These are phyloP conservation scores for Dryadomyces quercus-mongolicae DNA, from an alignment of 2,329 filamentous ascomycete species.

Conservation along the genomic window DNA sequence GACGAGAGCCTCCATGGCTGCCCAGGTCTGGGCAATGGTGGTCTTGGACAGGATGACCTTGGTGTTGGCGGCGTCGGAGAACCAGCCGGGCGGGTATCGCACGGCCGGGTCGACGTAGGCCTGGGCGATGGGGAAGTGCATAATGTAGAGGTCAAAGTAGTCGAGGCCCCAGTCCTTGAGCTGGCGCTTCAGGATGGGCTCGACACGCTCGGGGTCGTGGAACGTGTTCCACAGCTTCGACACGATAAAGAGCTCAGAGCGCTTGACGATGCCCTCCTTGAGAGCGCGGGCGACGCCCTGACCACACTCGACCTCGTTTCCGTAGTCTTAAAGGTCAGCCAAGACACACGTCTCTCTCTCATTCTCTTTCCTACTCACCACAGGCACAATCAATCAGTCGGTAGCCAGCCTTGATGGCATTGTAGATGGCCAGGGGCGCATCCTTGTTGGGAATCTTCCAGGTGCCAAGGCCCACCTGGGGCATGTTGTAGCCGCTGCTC, in stretches of 20 bases:
- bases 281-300: slow-evolving; percentile 69
- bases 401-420: slow-evolving; percentile 54
- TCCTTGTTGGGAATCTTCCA: slow-evolving; percentile 74
- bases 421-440: slow-evolving; percentile 66
- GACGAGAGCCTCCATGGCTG: slow-evolving; percentile 65
- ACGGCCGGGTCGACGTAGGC: slow-evolving; percentile 72
- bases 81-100: slow-evolving; percentile 72
- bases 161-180: slow-evolving; percentile 73
- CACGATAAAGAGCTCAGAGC: slow-evolving; percentile 81
- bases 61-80: slow-evolving; percentile 44
- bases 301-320: slow-evolving; percentile 69
- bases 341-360: too few relatives aligned
- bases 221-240: slow-evolving; percentile 92
- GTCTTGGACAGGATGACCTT: slow-evolving; percentile 55
- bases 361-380: slow-evolving; percentile 39
- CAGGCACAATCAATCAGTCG: slow-evolving; percentile 48
- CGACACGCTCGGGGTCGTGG: slow-evolving; percentile 68
- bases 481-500: slow-evolving; percentile 57
- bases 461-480: slow-evolving; percentile 64
- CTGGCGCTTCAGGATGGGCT: slow-evolving; percentile 64
- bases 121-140: slow-evolving; percentile 81
- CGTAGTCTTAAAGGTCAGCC: slow-evolving; percentile 50
- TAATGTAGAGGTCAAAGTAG: slow-evolving; percentile 82
- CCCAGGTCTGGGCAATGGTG: slow-evolving; percentile 71
- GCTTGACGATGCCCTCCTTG: slow-evolving; percentile 68